A percentile compares a stretch with the other conserved stretches of the same genome.
These are phyloP conservation scores for Penicillium sp. DNA, from an alignment of 2,329 filamentous ascomycete genomes.

Conservation along the genomic window DNA sequence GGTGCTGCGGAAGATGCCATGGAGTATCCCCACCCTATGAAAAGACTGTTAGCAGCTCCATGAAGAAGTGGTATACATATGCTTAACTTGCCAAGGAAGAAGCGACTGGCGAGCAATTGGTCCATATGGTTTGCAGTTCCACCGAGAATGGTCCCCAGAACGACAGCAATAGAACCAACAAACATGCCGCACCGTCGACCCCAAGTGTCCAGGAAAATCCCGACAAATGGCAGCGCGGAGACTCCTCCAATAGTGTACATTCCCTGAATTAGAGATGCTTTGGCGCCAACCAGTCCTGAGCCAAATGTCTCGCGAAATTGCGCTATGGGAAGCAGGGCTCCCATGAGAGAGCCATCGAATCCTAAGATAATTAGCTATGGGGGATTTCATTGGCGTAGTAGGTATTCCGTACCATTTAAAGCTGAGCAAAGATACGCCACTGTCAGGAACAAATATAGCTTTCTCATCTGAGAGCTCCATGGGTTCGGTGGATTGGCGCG, in stretches of 20 bases:
- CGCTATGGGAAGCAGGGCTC: slow-evolving; percentile 9
- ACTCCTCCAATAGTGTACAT: slow-evolving; percentile 16
- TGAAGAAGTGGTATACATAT: too few relatives aligned
- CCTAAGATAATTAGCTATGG: slow-evolving; percentile 1
- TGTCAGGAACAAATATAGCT: slow-evolving; percentile 5
- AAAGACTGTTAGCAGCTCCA: not conserved
- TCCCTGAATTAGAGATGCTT: slow-evolving; percentile 9
- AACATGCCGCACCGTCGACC: slow-evolving; percentile 45
- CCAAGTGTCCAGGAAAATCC: slow-evolving; percentile 46
- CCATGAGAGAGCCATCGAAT: slow-evolving; percentile 14
- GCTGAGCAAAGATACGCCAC: slow-evolving; percentile 12
- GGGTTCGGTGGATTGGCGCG: slow-evolving; percentile 9
- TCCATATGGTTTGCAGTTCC: slow-evolving; percentile 44
- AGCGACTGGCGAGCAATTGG: slow-evolving; percentile 55
- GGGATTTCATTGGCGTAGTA: not conserved
- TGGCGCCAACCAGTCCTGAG: slow-evolving; percentile 5
- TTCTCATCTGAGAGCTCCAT: slow-evolving; percentile 10
- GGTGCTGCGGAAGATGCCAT: slow-evolving; percentile 59
- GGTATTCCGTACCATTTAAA: slow-evolving; percentile 3
- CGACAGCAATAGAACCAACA: slow-evolving; percentile 32
- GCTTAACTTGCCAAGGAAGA: slow-evolving; percentile 42
- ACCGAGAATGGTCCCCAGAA: slow-evolving; percentile 44
- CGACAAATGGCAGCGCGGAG: slow-evolving; percentile 38
- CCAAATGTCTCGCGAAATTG: slow-evolving; percentile 10
- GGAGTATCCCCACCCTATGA: slow-evolving; percentile 52